These are phyloP conservation scores for Lodderomyces jiufengensis DNA, from an alignment of 1,139 yeast species.

Conservation along the genomic window DNA sequence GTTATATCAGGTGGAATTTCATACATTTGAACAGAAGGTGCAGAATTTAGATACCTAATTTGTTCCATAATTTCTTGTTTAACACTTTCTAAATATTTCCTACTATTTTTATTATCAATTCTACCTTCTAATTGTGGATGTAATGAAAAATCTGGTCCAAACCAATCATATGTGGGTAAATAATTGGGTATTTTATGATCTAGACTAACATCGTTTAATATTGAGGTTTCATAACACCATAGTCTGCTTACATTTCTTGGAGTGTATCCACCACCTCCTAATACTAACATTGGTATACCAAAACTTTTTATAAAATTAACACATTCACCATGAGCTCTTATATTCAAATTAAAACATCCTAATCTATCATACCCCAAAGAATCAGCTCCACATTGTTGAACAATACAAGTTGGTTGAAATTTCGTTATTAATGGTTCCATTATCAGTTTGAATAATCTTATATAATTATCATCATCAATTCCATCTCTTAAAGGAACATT, in stretches of 20 bases:
- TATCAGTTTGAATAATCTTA: conserved; percentile 71
- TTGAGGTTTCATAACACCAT: conserved; percentile 94
- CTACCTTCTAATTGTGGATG: conserved; percentile 90
- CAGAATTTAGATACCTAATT: conserved; percentile 76
- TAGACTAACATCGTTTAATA: conserved; percentile 73
- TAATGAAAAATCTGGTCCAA: conserved; percentile 86
- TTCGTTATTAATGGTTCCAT: conserved; percentile 84
- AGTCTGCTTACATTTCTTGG: conserved; percentile 91
- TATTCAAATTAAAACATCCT: conserved; percentile 90
- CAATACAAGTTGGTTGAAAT: conserved; percentile 86
- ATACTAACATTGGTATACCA: conserved; percentile 82
- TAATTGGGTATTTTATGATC: conserved; percentile 73
- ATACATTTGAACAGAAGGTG: conserved; percentile 93
- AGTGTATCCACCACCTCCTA: conserved; percentile 98
- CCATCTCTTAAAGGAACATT: conserved; percentile 97
- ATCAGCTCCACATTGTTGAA: conserved; percentile 97
- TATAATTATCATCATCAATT: conserved; percentile 88
- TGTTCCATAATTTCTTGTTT: conserved; percentile 77
- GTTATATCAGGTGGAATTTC: conserved; percentile 83
- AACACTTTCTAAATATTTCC: conserved; percentile 79
- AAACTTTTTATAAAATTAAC: conserved; percentile 81
- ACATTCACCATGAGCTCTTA: conserved; percentile 93
- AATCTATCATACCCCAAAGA: conserved; percentile 89
- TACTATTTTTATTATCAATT: conserved; percentile 82
- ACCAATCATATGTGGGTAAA: conserved; percentile 81